Base-by-base conservation (phyloP, 805 yeast genomes). In the Saccharomycopsis selenospora region DNA sequence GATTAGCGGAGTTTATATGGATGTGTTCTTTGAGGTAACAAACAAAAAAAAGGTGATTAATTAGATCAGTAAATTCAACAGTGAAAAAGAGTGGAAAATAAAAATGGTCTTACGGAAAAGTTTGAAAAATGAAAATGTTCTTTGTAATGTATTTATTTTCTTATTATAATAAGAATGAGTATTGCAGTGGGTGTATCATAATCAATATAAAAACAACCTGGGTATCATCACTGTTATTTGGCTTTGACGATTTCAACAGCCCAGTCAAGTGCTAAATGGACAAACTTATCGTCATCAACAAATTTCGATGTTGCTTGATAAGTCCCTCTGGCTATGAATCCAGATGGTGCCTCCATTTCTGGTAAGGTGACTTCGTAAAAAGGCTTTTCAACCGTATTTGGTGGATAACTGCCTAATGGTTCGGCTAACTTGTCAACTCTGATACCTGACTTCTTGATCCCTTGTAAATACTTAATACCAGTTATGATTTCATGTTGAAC, bases 401-500 rank as follows among this genome's bases (percentile, higher is more conserved):
- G 97, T 7, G 95, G 90, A 64, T 82, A 90, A 3, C 93, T 82
- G 3, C 97, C 97, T 62, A 88, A 74, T 41, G 90, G 93, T 64
- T 88, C 95, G 55, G 86, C 95, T 40, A 81, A 67, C 61, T 83
- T 86, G 62, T 87, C 95, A 36, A 90, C 87, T 23, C 90, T 77
- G 54, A 90, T 85, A 28, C 95, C 96, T 1, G 90, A 80, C 62
- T 89, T 85, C 66, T 87, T 88, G 55, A 88, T 83, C 17, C 78
- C 79, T 65, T 87, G 96, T 55, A 86, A 74, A 64, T 89, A 90
- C 62, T 83, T 81, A 61, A 90, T 75, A 1, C 97, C 97, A 1
- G 96, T 89, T 57, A 90, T 81, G 56, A 90, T 86, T 62, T 86
- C 95, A 59, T 85, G 91, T 65, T 89, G 96, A 28, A 90, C 83